Conservation (phyloP, 2,329 filamentous ascomycete species). For the Aspergillus pseudoviridinutans region DNA sequence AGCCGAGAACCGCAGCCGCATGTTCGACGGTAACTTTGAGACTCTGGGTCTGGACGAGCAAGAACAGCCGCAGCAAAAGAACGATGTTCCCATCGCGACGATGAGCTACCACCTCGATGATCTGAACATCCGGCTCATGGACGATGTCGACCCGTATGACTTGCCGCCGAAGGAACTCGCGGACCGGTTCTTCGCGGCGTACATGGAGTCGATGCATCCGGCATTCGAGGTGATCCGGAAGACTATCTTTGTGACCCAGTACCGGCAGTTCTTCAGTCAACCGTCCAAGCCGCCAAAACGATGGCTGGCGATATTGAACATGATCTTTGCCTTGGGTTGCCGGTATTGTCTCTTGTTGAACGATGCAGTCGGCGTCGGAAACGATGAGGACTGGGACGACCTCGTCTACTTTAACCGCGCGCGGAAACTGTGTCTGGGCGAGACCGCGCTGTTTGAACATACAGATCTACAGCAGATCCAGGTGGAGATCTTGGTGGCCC, state of each 20-base stretch:
- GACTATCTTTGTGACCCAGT: slow-evolving; percentile 36
- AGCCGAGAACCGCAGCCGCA: slow-evolving; percentile 17
- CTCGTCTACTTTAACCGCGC: slow-evolving; percentile 40
- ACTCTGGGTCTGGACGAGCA: neutral
- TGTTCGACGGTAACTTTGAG: slow-evolving; percentile 1
- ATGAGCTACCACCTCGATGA: slow-evolving; percentile 41
- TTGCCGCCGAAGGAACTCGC: slow-evolving; percentile 36
- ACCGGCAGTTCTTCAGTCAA: slow-evolving; percentile 28
- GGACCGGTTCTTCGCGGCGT: slow-evolving; percentile 36
- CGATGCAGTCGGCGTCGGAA: slow-evolving; percentile 12
- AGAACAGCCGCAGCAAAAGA: slow-evolving; percentile 1
- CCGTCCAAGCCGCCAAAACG: slow-evolving; percentile 26
- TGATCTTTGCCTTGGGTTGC: slow-evolving; percentile 45
- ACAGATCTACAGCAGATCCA: slow-evolving; percentile 44
- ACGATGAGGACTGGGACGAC: slow-evolving; percentile 29
- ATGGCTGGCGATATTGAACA: slow-evolving; percentile 43
- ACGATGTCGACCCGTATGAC: slow-evolving; percentile 32
- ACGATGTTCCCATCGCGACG: slow-evolving; percentile 19
- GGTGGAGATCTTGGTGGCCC: slow-evolving; percentile 34
- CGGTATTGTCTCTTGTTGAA: slow-evolving; percentile 35
- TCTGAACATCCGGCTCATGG: slow-evolving; percentile 30
- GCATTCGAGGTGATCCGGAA: slow-evolving; percentile 40
- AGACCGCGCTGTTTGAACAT: slow-evolving; percentile 37
- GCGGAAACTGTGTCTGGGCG: slow-evolving; percentile 33
- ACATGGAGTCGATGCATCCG: slow-evolving; percentile 38